Conservation (phyloP, 139 green algal species). For the Chlorella sp. region DNA sequence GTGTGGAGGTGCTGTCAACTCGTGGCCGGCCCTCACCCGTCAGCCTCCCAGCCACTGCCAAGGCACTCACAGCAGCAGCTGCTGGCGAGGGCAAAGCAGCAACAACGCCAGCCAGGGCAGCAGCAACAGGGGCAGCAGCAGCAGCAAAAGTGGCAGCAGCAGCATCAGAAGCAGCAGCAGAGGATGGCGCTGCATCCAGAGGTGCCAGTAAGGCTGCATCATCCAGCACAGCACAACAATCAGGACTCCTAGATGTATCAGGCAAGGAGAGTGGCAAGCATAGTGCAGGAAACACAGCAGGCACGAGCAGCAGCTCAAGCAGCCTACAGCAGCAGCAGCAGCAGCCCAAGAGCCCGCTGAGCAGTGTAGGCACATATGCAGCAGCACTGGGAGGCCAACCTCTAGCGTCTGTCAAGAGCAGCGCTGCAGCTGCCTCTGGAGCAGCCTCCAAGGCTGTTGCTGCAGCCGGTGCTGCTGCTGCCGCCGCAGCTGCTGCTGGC, state of each 20-base stretch:
- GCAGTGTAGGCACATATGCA: no score
- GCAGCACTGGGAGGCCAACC: no score
- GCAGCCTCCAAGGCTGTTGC: neutral
- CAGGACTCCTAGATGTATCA: neutral
- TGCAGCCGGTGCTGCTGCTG: neutral
- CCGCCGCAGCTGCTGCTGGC: no score
- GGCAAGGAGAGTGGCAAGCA: neutral
- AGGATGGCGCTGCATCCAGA: neutral
- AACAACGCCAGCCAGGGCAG: neutral
- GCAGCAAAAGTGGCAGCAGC: neutral
- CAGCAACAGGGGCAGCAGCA: neutral
- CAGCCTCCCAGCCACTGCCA: no score
- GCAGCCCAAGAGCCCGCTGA: no score
- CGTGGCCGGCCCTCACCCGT: no score
- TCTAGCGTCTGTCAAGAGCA: neutral
- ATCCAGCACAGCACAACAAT: neutral
- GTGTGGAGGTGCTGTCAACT: conserved; percentile 34
- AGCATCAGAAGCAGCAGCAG: neutral
- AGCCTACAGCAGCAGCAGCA: neutral
- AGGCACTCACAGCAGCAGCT: neutral
- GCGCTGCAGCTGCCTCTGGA: neutral
- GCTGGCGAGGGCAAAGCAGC: neutral
- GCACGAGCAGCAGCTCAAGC: no score
- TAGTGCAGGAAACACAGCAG: no score
- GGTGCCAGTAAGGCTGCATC: neutral